Percentiles rank a stretch among this genome's conserved stretches.
Evolutionary conservation across 306 rosid species (phyloP).

Genomic region (Quercus berberidifolia): DNA sequence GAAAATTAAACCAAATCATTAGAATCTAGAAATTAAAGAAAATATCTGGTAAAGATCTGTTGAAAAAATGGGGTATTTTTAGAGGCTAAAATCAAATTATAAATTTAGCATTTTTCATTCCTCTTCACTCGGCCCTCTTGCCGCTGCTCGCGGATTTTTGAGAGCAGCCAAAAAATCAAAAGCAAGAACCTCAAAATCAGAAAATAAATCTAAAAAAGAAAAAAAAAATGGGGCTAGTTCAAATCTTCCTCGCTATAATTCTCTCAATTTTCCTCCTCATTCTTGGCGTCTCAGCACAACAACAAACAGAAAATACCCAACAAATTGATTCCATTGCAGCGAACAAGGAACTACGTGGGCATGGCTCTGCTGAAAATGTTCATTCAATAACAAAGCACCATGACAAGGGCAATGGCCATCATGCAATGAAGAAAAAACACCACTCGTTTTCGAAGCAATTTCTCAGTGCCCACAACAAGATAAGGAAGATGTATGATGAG

Average conservation of each 20-base stretch:
- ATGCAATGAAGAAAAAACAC: background rate
- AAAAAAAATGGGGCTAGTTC: background rate
- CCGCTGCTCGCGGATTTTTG: too few relatives aligned
- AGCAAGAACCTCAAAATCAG: too few relatives aligned
- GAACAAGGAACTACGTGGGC: background rate
- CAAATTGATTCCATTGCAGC: background rate
- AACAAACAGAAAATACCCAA: background rate
- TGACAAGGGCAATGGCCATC: too few relatives aligned
- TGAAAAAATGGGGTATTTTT: too few relatives aligned
- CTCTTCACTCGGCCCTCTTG: too few relatives aligned
- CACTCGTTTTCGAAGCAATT: slow-evolving; percentile 9
- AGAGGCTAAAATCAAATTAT: too few relatives aligned
- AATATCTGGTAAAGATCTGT: too few relatives aligned
- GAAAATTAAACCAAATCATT: too few relatives aligned
- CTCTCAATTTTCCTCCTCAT: background rate
- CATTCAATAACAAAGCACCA: background rate
- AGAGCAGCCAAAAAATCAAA: too few relatives aligned
- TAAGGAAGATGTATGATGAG: background rate
- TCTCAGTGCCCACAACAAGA: slow-evolving; percentile 31
- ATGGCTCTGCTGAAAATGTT: background rate
- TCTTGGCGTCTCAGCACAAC: background rate
- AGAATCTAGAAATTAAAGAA: too few relatives aligned
- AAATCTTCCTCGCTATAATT: background rate
- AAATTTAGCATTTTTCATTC: too few relatives aligned
- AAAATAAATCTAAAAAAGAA: background rate